Conservation (phyloP, 169 alveolate genomes). For the Plasmodium ovale region DNA sequence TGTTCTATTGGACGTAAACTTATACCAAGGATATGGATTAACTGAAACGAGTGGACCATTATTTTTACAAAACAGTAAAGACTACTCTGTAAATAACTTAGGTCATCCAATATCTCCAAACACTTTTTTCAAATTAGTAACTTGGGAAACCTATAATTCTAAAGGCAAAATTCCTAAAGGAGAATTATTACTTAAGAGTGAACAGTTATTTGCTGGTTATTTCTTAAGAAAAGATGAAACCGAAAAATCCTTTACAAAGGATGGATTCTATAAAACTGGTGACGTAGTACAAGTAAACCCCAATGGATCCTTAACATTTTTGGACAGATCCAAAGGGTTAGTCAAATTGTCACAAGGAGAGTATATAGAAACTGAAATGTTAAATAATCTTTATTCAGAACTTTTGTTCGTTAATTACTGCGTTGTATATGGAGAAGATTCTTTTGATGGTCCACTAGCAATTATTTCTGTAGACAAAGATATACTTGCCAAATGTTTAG, state of each 20-base stretch:
- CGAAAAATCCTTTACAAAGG: slow-evolving; percentile 86
- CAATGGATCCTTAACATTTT: slow-evolving; percentile 91
- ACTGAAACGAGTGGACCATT: slow-evolving; percentile 65
- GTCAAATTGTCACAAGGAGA: slow-evolving; percentile 97
- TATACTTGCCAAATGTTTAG: slow-evolving; percentile 7
- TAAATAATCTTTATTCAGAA: slow-evolving; percentile 42
- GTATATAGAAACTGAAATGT: slow-evolving; percentile 86
- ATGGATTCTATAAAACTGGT: slow-evolving; percentile 94
- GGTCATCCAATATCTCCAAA: slow-evolving; percentile 24
- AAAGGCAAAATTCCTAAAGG: slow-evolving; percentile 92
- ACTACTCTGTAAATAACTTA: neutral
- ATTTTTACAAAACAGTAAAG: slow-evolving; percentile 1
- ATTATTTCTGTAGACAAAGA: slow-evolving; percentile 33
- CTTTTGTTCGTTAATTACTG: slow-evolving; percentile 22
- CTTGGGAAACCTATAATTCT: slow-evolving; percentile 76
- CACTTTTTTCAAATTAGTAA: neutral
- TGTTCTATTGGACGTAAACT: slow-evolving; percentile 1
- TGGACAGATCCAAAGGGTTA: slow-evolving; percentile 95
- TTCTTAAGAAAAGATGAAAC: slow-evolving; percentile 91
- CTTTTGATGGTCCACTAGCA: slow-evolving; percentile 60
- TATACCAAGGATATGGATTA: slow-evolving; percentile 66
- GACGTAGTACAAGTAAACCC: slow-evolving; percentile 92
- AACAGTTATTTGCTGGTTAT: slow-evolving; percentile 90
- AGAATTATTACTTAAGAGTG: slow-evolving; percentile 93
- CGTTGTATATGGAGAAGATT: slow-evolving; percentile 67